These are phyloP conservation scores for Oropetium thomaeum DNA, from an alignment of 176 grass and related monocot species.

Conservation along the genomic window DNA sequence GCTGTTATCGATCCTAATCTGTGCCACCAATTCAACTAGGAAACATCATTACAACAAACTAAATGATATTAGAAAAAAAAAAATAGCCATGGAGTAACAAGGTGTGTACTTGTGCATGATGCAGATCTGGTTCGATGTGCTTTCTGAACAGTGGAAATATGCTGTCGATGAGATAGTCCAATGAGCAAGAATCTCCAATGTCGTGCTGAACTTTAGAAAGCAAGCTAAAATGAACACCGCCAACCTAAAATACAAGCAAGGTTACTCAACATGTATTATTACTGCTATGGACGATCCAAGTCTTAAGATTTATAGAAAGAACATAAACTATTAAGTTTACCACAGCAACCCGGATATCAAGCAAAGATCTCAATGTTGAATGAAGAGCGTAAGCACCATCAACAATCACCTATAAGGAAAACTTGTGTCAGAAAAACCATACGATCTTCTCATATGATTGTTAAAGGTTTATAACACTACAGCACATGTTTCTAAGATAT, in stretches of 20 bases:
- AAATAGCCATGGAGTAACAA: slow-evolving; percentile 18
- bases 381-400: slow-evolving; percentile 99
- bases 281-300: background rate
- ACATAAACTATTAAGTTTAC: slow-evolving; percentile 42
- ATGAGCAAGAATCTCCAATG: slow-evolving; percentile 97
- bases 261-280: slow-evolving; percentile 18
- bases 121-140: slow-evolving; percentile 95
- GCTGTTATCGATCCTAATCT: slow-evolving; percentile 99
- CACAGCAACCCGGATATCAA: slow-evolving; percentile 98
- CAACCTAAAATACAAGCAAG: slow-evolving; percentile 59
- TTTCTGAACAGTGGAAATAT: slow-evolving; percentile 97
- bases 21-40: slow-evolving; percentile 39
- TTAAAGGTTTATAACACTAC: slow-evolving; percentile 2
- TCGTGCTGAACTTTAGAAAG: slow-evolving; percentile 98
- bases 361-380: slow-evolving; percentile 83
- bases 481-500: slow-evolving; percentile 34
- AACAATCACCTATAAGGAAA: slow-evolving; percentile 76
- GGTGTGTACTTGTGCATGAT: slow-evolving; percentile 82
- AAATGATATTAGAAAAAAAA: slow-evolving; percentile 27
- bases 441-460: background rate
- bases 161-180: slow-evolving; percentile 98
- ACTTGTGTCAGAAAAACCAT: slow-evolving; percentile 27
- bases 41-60: slow-evolving; percentile 36
- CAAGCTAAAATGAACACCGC: slow-evolving; percentile 94
- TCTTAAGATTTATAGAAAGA: slow-evolving; percentile 15